Base-by-base conservation (phyloP, 1,139 yeast species). In the Debaryomyces robertsiae region DNA sequence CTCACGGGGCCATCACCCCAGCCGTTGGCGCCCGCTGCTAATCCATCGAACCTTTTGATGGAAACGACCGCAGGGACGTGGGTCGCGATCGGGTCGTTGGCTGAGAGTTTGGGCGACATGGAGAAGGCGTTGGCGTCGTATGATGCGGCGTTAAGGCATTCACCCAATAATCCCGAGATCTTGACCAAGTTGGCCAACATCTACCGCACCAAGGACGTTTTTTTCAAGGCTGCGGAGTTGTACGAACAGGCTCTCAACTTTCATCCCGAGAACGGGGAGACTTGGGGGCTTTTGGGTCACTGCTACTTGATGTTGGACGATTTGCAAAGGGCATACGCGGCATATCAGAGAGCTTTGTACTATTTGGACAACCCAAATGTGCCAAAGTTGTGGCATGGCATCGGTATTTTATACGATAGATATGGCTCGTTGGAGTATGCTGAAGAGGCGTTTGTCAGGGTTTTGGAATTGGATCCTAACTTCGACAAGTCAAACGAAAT, bases 311-410 rank as follows among this genome's bases (percentile, higher is more conserved):
- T 93, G 97, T 74, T 91, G 67, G 98, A 93, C 62, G 98, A 93
- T 58, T 75, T 93, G 49, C 96, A 89, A 63, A 79, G 95, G 53
- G 97, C 98, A 2, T 93, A 93, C 62, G 86, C 93, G 36, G 96
- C 98, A 9, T 93, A 93, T 65, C 98, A 93, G 67, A 89, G 95
- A 59, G 98, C 98, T 1, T 73, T 93, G 44, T 85, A 88, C 61
- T 93, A 90, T 59, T 69, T 91, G 60, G 90, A 88, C 49, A 91
- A 93, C 58, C 95, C 97, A 38, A 89, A 90, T 54, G 97, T 91
- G 38, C 98, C 98, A 40, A 90, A 90, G 61, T 77, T 91, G 53
- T 93, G 98, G 98, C 97, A 93, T 63, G 98, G 98, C 0, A 93
- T 93, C 53, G 98, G 98, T 30, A 93, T 93, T 46, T 73, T 93